phyloP scores from a whole-genome alignment of 2,329 filamentous ascomycete species.

The Chalara sp. region DNA sequence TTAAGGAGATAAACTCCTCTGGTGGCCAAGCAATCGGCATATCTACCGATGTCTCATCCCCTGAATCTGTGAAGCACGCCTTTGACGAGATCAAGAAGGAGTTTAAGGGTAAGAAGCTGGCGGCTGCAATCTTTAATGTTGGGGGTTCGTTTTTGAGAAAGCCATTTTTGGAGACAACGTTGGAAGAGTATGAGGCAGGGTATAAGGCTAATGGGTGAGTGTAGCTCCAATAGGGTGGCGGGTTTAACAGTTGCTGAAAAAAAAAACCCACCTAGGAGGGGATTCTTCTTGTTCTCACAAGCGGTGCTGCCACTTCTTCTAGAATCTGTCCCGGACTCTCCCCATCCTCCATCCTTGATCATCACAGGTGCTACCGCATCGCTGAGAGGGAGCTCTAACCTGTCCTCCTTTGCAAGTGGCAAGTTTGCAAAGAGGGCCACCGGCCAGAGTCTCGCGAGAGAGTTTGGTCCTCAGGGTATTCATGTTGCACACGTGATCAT shows the following conservation, averaged over 20 bases:
- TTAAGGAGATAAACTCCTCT: conserved; percentile 57
- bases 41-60: conserved; percentile 55
- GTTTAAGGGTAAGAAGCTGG: conserved; percentile 46
- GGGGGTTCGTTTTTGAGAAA: conserved; percentile 42
- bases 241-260: neutral
- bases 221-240: neutral
- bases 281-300: conserved; percentile 73
- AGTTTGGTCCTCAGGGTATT: conserved; percentile 78
- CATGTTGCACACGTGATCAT: conserved; percentile 79
- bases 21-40: conserved; percentile 69
- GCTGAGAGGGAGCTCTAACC: conserved; percentile 62
- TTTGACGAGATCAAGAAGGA: conserved; percentile 57
- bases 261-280: conserved; percentile 27
- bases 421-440: conserved; percentile 76
- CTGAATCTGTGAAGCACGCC: conserved; percentile 44
- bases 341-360: conserved; percentile 70
- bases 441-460: conserved; percentile 67
- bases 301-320: conserved; percentile 64
- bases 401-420: conserved; percentile 66
- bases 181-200: conserved; percentile 42
- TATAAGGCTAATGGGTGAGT: conserved; percentile 44
- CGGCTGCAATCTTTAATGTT: conserved; percentile 67
- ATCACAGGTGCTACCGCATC: conserved; percentile 85
- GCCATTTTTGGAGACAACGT: conserved; percentile 50
- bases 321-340: conserved; percentile 43